Base-by-base conservation (phyloP, 495 filamentous ascomycete species). In the Aspergillus heteromorphus region DNA sequence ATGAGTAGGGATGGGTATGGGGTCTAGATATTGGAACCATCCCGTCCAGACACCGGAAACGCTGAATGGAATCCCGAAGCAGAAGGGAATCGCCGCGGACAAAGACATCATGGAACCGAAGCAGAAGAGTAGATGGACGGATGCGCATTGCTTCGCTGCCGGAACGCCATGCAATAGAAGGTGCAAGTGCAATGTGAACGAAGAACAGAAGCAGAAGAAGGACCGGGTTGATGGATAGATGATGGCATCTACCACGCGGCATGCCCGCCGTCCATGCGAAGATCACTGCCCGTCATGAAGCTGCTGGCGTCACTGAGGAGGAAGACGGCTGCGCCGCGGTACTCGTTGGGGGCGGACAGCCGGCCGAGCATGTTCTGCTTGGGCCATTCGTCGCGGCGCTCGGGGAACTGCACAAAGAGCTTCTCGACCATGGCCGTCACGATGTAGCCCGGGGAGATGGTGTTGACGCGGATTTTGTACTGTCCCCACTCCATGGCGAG, bases 361-460 rank as follows among this genome's bases (percentile, higher is more conserved):
- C 85, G 80, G 45, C 84, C 83, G 38, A 97, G 78, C 92, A 96
- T 96, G 65, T 95, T 95, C 65, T 92, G 83, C 62, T 81, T 85
- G 41, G 88, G 83, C 92, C 92, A 97, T 47, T 86, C 83, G 21
- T 80, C 78, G 53, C 75, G 75, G 31, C 89, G 79, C 70, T 95
- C 89, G 6, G 90, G 89, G 61, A 77, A 88, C 48, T 85, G 65
- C 40, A 85, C 73, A 59, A 95, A 92, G 27, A 95, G 76, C 42
- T 83, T 79, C 64, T 87, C 83, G 10, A 92, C 89, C 91, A 96
- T 95, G 29, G 82, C 79, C n/a, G 91, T 96, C 49, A 93, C 83
- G 59, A 97, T 96, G 66, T 97, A 97, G 29, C 92, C 92, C 0
- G 92, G 92, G 13, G 89, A 95, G 61, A 97, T 85, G 38, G 91